These are phyloP conservation scores for Monosporascus sp. DNA, from an alignment of 2,329 filamentous ascomycete species.

Conservation along the genomic window DNA sequence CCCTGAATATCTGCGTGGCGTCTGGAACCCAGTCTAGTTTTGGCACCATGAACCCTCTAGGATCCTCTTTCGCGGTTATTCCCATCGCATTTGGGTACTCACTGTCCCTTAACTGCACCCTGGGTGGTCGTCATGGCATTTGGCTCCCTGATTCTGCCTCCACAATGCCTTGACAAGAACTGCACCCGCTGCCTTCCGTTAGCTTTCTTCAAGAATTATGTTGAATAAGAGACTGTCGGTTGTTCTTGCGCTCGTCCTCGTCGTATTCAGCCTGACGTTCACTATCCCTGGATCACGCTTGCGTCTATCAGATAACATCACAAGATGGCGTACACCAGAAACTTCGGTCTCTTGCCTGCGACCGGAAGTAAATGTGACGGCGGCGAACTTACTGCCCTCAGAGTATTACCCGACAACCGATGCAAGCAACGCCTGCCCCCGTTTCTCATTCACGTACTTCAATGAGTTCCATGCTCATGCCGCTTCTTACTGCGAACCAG, in stretches of 20 bases:
- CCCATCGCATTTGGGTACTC: too few species aligned
- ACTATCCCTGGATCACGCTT: background rate
- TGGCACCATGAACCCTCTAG: too few species aligned
- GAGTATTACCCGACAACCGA: slow-evolving; percentile 1
- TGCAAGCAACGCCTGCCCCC: slow-evolving; percentile 1
- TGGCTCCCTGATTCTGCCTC: too few species aligned
- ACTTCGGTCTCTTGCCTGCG: background rate
- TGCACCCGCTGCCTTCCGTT: too few species aligned
- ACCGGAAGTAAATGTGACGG: background rate
- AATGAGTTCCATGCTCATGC: slow-evolving; percentile 3
- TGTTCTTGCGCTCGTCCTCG: background rate
- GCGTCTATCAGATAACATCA: background rate
- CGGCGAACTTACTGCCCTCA: background rate
- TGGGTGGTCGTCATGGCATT: too few species aligned
- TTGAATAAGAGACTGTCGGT: background rate
- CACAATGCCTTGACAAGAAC: too few species aligned
- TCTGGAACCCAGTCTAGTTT: too few species aligned
- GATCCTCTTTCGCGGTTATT: too few species aligned
- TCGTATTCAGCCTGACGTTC: background rate
- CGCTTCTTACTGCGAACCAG: slow-evolving; percentile 3
- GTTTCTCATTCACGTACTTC: slow-evolving; percentile 4
- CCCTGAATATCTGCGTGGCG: too few species aligned
- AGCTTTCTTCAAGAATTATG: background rate
- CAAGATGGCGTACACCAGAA: background rate
- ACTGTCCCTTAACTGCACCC: too few species aligned